Conservation (phyloP, 306 rosid species). For the Quercus glauca region DNA sequence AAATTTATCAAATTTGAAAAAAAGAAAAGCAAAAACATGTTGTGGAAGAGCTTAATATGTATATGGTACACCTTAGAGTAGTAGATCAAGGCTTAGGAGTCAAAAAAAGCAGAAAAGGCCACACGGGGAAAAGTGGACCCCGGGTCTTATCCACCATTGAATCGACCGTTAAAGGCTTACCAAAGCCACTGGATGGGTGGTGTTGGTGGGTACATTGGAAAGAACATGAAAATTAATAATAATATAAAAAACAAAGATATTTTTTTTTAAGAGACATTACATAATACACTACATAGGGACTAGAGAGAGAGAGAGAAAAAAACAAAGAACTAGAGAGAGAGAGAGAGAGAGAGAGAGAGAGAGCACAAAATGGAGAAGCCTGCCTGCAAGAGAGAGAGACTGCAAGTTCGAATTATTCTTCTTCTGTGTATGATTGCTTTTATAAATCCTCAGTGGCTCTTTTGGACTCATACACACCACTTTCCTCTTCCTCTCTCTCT, state of each 20-base stretch:
- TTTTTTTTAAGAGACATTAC: constrained; percentile 12
- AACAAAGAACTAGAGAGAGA: background rate
- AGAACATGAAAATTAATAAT: background rate
- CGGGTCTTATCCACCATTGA: constrained; percentile 15
- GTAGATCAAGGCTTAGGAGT: constrained; percentile 10
- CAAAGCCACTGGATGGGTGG: constrained; percentile 29
- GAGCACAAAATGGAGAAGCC: constrained; percentile 39
- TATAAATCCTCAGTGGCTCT: constrained; percentile 49
- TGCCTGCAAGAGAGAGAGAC: constrained; percentile 54
- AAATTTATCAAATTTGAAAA: too few species aligned
- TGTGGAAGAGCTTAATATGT: background rate
- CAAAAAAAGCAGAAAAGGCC: background rate
- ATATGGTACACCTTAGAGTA: constrained; percentile 8
- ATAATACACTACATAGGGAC: constrained; percentile 19
- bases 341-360: constrained; percentile 10
- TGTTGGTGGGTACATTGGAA: background rate
- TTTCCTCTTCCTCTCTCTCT: constrained; percentile 3
- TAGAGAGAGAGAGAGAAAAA: constrained; percentile 13
- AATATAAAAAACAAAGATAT: background rate
- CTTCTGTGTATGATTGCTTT: constrained; percentile 80
- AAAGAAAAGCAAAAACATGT: background rate
- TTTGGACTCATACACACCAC: constrained; percentile 56
- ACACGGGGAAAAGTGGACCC: constrained; percentile 32
- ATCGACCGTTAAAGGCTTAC: constrained; percentile 46
- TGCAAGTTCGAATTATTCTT: constrained; percentile 92